These are phyloP conservation scores for Ensete glaucum DNA, from an alignment of 176 grass and related monocot species.

Conservation along the genomic window DNA sequence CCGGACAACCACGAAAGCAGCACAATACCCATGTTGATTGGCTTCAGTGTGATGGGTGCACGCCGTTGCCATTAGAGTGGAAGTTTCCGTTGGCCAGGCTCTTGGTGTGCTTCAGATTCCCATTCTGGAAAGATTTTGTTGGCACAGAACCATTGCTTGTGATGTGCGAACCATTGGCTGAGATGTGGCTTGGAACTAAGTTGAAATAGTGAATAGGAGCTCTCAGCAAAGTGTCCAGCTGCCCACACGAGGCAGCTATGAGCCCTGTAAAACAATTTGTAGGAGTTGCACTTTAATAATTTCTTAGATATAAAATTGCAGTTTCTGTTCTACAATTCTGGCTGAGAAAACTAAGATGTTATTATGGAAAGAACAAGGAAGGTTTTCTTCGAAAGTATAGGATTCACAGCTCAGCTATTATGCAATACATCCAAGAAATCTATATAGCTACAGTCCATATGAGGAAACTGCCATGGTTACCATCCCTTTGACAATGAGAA, in stretches of 20 bases:
- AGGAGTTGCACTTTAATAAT: too few species aligned
- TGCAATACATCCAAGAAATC: too few species aligned
- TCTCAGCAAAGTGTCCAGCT: slow-evolving; percentile 27
- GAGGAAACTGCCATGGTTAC: too few species aligned
- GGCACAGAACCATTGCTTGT: slow-evolving; percentile 5
- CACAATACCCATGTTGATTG: neutral
- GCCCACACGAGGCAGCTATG: slow-evolving; percentile 34
- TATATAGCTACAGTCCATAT: too few species aligned
- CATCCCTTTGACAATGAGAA: too few species aligned
- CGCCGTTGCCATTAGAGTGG: neutral
- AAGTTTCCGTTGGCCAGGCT: neutral
- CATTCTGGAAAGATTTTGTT: neutral
- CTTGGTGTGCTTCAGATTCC: neutral
- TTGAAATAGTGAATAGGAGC: neutral
- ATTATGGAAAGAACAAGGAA: too few species aligned
- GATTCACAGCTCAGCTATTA: too few species aligned
- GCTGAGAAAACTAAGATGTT: too few species aligned
- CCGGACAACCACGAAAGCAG: neutral
- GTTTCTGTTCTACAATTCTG: too few species aligned
- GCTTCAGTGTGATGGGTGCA: neutral
- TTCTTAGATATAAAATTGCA: too few species aligned
- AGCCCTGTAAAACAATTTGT: slow-evolving; percentile 15
- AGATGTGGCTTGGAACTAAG: neutral
- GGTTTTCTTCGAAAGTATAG: too few species aligned
- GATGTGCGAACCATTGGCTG: slow-evolving; percentile 3